Evolutionary conservation across 768 basidiomycete species (phyloP), one percentile per base, ranked within the genome.

Genomic region (Albatrellus ellisii): DNA sequence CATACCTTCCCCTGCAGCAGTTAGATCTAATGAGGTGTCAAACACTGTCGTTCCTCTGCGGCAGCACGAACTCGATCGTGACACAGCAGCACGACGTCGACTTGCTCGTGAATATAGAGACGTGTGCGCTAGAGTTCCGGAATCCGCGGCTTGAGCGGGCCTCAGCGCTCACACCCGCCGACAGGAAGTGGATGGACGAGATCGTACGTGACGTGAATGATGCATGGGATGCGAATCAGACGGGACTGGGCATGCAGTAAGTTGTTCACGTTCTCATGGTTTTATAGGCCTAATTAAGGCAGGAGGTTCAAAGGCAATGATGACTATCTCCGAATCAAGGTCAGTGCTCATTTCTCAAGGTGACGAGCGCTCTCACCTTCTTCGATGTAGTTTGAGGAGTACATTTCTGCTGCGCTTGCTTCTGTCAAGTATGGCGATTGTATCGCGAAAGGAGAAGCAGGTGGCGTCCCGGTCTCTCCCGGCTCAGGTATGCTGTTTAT

Each of bases 151-250:
- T 95, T 5, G 91, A 94, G 50, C 71, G 83, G 22, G 65, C 79
- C 26, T 75, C 81, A 17, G 76, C 73, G 4, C 62, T 99, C 50
- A 97, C 94, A 2, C 68, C 95, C 0, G 89, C 92, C 1, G 95
- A 98, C 58, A 67, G 94, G 45, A 92, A 87, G 59, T 99, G 95
- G 95, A 88, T 98, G 73, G 92, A 98, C 54, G 90, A 94, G 51
- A 77, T 94, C 43, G 73, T 92, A 29, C 75, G 69, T 41, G 87
- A 89, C 47, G 88, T 94, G 9, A 87, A 87, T 46, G 77, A 84
- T 39, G 71, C 72, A 6, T 92, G 82, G 81, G 71, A 75, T 43
- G 73, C 77, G 4, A 64, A 63, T 8, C 80, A 84, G 67, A 42
- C 68, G 71, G 2, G 52, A 61, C 33, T 38, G 11, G 70, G 69